phyloP scores from a whole-genome alignment of 352 stramenopile species.

The Pythium brachiatum region DNA sequence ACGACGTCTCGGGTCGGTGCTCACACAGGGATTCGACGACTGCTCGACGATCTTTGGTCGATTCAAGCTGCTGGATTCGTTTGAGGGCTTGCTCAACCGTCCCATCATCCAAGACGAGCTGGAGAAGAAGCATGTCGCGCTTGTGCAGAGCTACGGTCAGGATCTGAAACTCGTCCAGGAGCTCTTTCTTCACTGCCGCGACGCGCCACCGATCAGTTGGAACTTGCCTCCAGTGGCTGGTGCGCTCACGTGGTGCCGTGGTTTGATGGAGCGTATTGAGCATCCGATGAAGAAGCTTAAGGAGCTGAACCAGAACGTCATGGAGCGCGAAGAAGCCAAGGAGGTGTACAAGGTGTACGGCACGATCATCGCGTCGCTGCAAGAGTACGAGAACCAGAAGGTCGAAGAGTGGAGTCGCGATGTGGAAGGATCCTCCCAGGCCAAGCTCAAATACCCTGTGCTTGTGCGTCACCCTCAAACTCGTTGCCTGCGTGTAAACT shows the following conservation, averaged over 20 bases:
- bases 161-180: constrained; percentile 98
- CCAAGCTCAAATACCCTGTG: constrained; percentile 95
- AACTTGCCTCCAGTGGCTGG: constrained; percentile 96
- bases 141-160: constrained; percentile 95
- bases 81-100: constrained; percentile 93
- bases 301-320: constrained; percentile 95
- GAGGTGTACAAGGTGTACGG: constrained; percentile 98
- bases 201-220: constrained; percentile 92
- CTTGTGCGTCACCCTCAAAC: constrained; percentile 90
- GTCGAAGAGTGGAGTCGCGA: constrained; percentile 96
- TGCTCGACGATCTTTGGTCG: constrained; percentile 95
- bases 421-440: constrained; percentile 93
- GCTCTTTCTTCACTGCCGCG: constrained; percentile 93
- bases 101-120: constrained; percentile 96
- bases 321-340: constrained; percentile 97
- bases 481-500: constrained; percentile 94
- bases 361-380: constrained; percentile 94
- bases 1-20: constrained; percentile 93
- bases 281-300: constrained; percentile 97
- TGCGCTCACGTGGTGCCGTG: constrained; percentile 94
- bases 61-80: constrained; percentile 98
- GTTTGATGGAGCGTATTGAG: constrained; percentile 94
- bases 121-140: constrained; percentile 96
- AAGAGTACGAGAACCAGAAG: constrained; percentile 97
- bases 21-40: constrained; percentile 97